Percentiles rank a stretch among this genome's conserved stretches.
These are phyloP conservation scores for Heritiera littoralis DNA, from an alignment of 345 rosid genomes.

Conservation along the genomic window DNA sequence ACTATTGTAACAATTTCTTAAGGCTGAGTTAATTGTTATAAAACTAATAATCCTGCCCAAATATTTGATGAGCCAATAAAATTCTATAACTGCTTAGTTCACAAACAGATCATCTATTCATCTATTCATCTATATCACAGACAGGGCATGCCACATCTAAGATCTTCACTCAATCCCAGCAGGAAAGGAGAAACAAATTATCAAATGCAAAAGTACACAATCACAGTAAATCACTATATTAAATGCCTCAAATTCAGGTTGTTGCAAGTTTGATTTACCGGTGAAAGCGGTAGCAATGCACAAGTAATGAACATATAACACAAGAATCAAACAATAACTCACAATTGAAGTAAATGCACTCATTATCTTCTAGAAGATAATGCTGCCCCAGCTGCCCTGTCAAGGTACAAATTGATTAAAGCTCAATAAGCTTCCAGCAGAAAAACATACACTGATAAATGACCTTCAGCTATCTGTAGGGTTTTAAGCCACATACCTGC, in stretches of 20 bases:
- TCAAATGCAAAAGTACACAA: not conserved
- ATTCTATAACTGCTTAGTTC: not conserved
- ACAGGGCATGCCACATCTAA: not conserved
- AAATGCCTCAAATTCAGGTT: not conserved
- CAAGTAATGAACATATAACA: not conserved
- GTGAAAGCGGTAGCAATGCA: constrained; percentile 5
- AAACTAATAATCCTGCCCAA: not conserved
- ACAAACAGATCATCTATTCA: not conserved
- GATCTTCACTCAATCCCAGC: not conserved
- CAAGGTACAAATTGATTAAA: constrained; percentile 3
- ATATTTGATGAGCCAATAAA: not conserved
- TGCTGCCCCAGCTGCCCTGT: constrained; percentile 48
- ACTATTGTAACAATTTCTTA: not conserved
- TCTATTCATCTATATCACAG: not conserved
- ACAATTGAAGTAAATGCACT: constrained; percentile 14
- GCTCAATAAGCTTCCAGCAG: not conserved
- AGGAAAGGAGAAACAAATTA: not conserved
- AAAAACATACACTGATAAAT: not conserved
- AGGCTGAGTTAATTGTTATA: not conserved
- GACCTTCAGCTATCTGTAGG: not conserved
- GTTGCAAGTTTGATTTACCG: not conserved
- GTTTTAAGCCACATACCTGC: constrained; percentile 48
- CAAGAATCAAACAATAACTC: not conserved
- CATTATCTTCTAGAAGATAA: constrained; percentile 43
- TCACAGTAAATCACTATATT: not conserved